Evolutionary conservation across 371 early-diverging fungal species (phyloP), one percentile per base, ranked within the genome.

Genomic region (Dinochytrium kinnereticum): DNA sequence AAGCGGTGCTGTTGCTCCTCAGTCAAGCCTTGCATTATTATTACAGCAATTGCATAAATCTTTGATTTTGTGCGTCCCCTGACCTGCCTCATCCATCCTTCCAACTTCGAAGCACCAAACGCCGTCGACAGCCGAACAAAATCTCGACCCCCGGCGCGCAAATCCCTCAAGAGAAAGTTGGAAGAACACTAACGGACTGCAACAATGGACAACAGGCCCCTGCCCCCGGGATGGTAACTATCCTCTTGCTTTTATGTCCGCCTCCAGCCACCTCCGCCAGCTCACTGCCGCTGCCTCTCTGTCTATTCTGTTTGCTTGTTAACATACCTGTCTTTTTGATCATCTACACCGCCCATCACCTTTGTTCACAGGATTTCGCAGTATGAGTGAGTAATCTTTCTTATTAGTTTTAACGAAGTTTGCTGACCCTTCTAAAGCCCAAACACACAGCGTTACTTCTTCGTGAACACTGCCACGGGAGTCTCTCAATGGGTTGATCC

Each of bases 1-100:
- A 82, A 86, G 76, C 2, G 61, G 34, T 61, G 28, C 7, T 21
- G 10, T 24, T 61, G 61, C 26, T 61, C 37, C 36, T 61, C 36
- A 10, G 61, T 13, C 3, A 61, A 28, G 13, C 24, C 57, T 30
- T n/a, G n/a, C n/a, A 55, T 55, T 30, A 26, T 24, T 10, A 30
- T 55, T 7, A 28, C 57, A 55, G 49, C 5, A 26, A 15, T 53
- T 13, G 26, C n/a, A 53, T 13, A 13, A 53, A 53, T 26, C 26
- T 53, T 53, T 44, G 10, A 10, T 44, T 44, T 21, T 44, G 21
- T 44, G 10, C 21, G 10, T 24, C n/a, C n/a, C 55, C 55, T 53
- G 55, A 13, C n/a, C n/a, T n/a, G n/a, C n/a, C n/a, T n/a, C n/a
- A n/a, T n/a, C n/a, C n/a, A n/a, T n/a, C n/a, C n/a, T n/a, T n/a